Conservation (phyloP, 768 basidiomycete species). For the Lactarius pseudohatsudake region DNA sequence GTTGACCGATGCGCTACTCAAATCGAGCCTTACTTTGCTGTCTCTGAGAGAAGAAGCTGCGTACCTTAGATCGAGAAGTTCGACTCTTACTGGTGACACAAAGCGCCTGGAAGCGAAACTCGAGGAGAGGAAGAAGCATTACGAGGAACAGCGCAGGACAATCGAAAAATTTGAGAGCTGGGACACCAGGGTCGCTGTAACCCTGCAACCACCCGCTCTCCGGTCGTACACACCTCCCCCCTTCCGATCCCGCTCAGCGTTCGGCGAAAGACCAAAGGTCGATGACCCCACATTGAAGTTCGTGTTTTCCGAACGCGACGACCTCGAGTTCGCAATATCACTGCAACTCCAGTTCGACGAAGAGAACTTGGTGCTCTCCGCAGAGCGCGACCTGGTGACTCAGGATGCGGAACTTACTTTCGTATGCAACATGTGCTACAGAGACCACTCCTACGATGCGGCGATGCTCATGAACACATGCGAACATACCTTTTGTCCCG, state of each 20-base stretch:
- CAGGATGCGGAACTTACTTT: conserved; percentile 1
- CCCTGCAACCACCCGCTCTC: neutral
- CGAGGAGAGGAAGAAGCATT: neutral
- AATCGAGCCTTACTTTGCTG: neutral
- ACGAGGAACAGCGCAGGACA: neutral
- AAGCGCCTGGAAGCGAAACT: neutral
- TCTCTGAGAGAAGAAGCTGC: neutral
- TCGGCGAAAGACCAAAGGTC: neutral
- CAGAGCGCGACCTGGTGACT: neutral
- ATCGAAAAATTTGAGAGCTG: neutral
- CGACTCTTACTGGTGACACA: neutral
- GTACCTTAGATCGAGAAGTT: neutral
- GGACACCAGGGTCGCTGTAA: neutral
- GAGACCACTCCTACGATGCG: neutral
- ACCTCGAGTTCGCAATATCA: neutral
- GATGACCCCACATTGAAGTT: neutral
- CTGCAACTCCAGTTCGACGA: neutral
- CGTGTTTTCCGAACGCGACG: neutral
- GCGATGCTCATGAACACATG: neutral
- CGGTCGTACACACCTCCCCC: neutral
- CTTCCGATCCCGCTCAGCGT: neutral
- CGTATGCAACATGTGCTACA: neutral
- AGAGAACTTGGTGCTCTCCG: conserved; percentile 2
- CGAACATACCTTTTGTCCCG: neutral
- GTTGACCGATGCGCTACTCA: neutral